phyloP scores from a whole-genome alignment of 192 early-diverging fungal species.

The Coemansia sp. region DNA sequence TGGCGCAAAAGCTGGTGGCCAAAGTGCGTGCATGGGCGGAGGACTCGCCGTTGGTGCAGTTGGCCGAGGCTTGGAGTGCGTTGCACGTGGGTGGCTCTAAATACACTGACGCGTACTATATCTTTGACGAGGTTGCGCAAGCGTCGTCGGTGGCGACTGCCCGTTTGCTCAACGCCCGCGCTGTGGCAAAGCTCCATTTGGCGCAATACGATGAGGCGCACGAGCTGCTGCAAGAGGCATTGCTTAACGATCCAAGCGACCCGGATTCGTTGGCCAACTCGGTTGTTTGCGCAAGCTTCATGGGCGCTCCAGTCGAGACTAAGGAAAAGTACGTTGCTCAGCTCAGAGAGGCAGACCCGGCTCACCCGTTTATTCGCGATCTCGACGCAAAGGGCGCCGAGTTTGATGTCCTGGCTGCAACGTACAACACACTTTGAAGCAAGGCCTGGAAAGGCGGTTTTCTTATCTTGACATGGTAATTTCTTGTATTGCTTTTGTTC shows the following conservation, averaged over 20 bases:
- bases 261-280: conserved; percentile 89
- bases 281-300: conserved; percentile 70
- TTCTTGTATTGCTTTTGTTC: no score
- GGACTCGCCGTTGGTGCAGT: conserved; percentile 90
- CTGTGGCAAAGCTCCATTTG: conserved; percentile 79
- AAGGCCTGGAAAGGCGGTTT: no score
- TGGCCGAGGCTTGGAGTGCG: conserved; percentile 90
- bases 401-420: conserved; percentile 66
- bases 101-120: conserved; percentile 87
- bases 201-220: conserved; percentile 85
- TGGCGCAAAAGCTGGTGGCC: conserved; percentile 82
- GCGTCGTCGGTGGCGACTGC: conserved; percentile 70
- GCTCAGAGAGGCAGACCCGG: conserved; percentile 72
- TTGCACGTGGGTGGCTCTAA: conserved; percentile 73
- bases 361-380: conserved; percentile 79
- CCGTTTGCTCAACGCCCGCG: conserved; percentile 77
- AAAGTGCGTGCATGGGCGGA: conserved; percentile 87
- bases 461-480: no score
- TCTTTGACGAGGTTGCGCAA: conserved; percentile 92
- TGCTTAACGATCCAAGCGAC: conserved; percentile 70
- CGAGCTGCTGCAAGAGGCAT: conserved; percentile 73
- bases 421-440: neutral
- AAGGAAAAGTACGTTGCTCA: conserved; percentile 67
- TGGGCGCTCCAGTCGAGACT: conserved; percentile 70
- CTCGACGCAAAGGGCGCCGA: conserved; percentile 75